Evolutionary conservation across 441 rosid genomes (phyloP).

Genomic region (Pelargonium myrrhifolium): DNA sequence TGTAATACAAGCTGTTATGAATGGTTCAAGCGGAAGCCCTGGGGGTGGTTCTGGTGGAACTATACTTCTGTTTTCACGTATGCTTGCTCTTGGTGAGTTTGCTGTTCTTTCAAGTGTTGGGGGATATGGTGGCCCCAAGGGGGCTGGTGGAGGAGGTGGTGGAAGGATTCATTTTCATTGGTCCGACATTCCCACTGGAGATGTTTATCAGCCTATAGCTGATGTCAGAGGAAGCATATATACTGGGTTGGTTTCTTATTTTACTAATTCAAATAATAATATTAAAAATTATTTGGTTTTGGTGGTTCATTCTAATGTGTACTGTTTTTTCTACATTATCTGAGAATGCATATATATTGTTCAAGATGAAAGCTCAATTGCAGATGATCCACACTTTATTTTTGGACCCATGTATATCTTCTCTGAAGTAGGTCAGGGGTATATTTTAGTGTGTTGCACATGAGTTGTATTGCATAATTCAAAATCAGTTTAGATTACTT

Average conservation of each 20-base stretch:
- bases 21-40: constrained; percentile 45
- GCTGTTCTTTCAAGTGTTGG: constrained; percentile 87
- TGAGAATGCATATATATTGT: background rate
- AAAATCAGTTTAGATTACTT: no score
- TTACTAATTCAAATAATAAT: constrained; percentile 7
- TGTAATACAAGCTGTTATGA: constrained; percentile 19
- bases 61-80: constrained; percentile 65
- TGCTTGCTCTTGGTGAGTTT: constrained; percentile 50
- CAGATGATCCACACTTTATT: background rate
- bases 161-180: constrained; percentile 99
- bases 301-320: constrained; percentile 8
- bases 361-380: background rate
- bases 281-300: background rate
- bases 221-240: constrained; percentile 65
- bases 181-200: constrained; percentile 97
- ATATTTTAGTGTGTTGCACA: background rate
- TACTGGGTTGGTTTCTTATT: constrained; percentile 48
- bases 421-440: background rate
- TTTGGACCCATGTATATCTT: no score
- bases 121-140: constrained; percentile 71
- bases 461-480: no score
- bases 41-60: constrained; percentile 99
- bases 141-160: constrained; percentile 99
- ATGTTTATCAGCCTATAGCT: constrained; percentile 97
- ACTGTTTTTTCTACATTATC: background rate